Conservation (phyloP, 331 rosid species). For the Malus hybrid region DNA sequence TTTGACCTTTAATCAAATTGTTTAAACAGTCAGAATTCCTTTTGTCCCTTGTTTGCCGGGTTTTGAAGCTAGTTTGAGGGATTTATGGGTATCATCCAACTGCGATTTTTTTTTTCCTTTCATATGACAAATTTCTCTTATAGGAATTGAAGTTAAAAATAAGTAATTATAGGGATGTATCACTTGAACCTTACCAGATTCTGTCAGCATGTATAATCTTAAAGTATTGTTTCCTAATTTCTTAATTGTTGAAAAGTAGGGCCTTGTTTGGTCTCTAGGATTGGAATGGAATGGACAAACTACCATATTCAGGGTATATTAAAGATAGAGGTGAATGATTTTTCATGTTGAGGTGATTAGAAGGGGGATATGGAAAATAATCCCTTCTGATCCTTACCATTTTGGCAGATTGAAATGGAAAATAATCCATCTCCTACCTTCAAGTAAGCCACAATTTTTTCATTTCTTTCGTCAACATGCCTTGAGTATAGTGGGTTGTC, state of each 20-base stretch:
- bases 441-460: too few relatives aligned
- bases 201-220: too few relatives aligned
- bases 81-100: too few relatives aligned
- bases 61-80: too few relatives aligned
- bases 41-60: not conserved
- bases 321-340: not conserved
- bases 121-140: not conserved
- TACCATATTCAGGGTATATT: not conserved
- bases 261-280: not conserved
- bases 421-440: too few relatives aligned
- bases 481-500: not conserved
- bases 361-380: too few relatives aligned
- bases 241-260: not conserved
- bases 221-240: too few relatives aligned
- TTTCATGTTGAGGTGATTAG: too few relatives aligned
- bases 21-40: not conserved
- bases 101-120: not conserved
- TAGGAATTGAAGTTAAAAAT: not conserved
- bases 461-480: not conserved
- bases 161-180: too few relatives aligned
- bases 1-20: not conserved
- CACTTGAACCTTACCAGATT: too few relatives aligned
- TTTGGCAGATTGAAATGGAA: too few relatives aligned
- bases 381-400: too few relatives aligned
- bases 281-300: not conserved